Percentiles rank a stretch among this genome's conserved stretches.
These are phyloP conservation scores for Gyromitra esculenta DNA, from an alignment of 2,329 filamentous ascomycete species.

Conservation along the genomic window DNA sequence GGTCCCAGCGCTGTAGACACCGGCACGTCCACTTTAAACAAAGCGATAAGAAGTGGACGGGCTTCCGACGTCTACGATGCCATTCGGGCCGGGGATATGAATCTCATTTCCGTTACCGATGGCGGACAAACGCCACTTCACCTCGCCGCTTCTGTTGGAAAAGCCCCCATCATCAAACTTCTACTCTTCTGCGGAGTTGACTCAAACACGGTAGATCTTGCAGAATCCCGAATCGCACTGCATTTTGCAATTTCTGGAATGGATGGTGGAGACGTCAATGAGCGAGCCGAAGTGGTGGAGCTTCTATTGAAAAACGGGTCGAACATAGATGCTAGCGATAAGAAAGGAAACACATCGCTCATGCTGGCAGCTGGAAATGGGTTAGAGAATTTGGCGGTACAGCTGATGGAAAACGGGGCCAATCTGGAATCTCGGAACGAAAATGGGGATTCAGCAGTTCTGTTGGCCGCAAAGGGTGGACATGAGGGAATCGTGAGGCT, in stretches of 20 bases:
- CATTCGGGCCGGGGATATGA: not conserved
- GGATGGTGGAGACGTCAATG: not conserved
- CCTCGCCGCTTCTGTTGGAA: not conserved
- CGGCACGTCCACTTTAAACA: not conserved
- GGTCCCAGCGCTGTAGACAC: not conserved
- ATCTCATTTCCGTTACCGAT: not conserved
- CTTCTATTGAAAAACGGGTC: not conserved
- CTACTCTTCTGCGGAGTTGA: not conserved
- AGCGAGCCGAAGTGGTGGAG: not conserved
- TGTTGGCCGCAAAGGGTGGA: slow-evolving; percentile 51
- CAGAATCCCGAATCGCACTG: not conserved
- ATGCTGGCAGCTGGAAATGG: not conserved
- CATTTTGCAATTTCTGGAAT: not conserved
- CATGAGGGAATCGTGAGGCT: not conserved
- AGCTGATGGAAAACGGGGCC: slow-evolving; percentile 10
- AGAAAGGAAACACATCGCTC: not conserved
- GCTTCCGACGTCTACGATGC: slow-evolving; percentile 55
- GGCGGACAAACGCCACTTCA: not conserved
- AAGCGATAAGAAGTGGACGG: slow-evolving; percentile 53
- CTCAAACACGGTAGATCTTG: not conserved
- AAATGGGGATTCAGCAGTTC: slow-evolving; percentile 50
- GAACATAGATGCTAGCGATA: not conserved
- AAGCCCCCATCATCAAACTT: not conserved
- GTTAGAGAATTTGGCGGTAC: slow-evolving; percentile 4
- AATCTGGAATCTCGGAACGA: slow-evolving; percentile 24